Conservation (phyloP, 805 yeast genomes). For the Barnettozyma botsteinii region DNA sequence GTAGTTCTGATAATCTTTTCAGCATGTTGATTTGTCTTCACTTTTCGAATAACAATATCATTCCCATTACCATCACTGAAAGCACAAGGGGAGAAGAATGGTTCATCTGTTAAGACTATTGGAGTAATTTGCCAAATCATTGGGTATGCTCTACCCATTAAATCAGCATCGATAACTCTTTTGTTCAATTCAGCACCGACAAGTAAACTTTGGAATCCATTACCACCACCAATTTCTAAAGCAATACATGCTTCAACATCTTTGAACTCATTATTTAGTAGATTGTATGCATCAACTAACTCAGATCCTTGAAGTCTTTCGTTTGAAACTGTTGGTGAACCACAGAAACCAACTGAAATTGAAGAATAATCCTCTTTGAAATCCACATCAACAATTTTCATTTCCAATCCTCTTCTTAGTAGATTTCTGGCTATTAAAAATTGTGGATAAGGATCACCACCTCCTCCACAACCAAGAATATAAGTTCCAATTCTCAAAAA, state of each 20-base stretch:
- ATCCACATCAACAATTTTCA: slow-evolving; percentile 30
- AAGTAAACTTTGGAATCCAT: slow-evolving; percentile 28
- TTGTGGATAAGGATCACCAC: slow-evolving; percentile 41
- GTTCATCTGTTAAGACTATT: slow-evolving; percentile 17
- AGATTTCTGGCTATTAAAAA: slow-evolving; percentile 31
- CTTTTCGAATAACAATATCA: slow-evolving; percentile 26
- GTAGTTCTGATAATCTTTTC: slow-evolving; percentile 38
- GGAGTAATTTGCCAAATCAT: slow-evolving; percentile 30
- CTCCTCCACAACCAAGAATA: slow-evolving; percentile 47
- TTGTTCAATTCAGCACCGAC: slow-evolving; percentile 21
- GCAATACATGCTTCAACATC: slow-evolving; percentile 33
- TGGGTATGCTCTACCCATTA: slow-evolving; percentile 29
- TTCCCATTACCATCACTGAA: slow-evolving; percentile 40
- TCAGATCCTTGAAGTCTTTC: slow-evolving; percentile 35
- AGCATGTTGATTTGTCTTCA: slow-evolving; percentile 16
- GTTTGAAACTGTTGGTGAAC: slow-evolving; percentile 19
- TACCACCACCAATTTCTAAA: slow-evolving; percentile 41
- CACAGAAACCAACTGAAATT: slow-evolving; percentile 27
- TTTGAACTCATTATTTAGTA: slow-evolving; percentile 18
- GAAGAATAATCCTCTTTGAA: slow-evolving; percentile 29
- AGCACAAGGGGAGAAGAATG: slow-evolving; percentile 25
- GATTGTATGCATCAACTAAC: slow-evolving; percentile 28
- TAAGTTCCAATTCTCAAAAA: slow-evolving; percentile 38
- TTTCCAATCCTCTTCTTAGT: slow-evolving; percentile 30
- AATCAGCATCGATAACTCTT: slow-evolving; percentile 34